These are phyloP conservation scores for Hysterangium stoloniferum DNA, from an alignment of 768 basidiomycete genomes.

Conservation along the genomic window DNA sequence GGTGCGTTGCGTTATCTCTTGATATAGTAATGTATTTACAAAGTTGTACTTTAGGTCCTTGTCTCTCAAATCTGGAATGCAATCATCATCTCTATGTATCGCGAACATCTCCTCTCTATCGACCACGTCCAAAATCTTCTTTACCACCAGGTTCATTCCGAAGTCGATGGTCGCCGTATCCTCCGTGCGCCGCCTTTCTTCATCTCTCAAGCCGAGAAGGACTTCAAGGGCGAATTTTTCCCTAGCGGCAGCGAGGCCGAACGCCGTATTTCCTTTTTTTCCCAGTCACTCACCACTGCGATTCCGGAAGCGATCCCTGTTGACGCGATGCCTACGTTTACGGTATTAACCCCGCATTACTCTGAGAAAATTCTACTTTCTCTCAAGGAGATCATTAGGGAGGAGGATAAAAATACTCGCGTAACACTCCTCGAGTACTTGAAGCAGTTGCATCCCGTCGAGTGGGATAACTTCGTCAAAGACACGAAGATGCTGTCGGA, in stretches of 20 bases:
- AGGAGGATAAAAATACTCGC: constrained; percentile 94
- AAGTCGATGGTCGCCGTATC: constrained; percentile 78
- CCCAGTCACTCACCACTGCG: constrained; percentile 92
- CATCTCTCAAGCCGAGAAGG: constrained; percentile 89
- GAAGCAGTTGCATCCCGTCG: constrained; percentile 95
- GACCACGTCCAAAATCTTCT: constrained; percentile 97
- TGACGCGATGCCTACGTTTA: constrained; percentile 99
- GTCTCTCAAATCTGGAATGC: constrained; percentile 99
- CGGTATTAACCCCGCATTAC: constrained; percentile 96
- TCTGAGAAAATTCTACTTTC: constrained; percentile 98
- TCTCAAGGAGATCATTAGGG: constrained; percentile 95
- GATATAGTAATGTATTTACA: background rate
- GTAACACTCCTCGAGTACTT: constrained; percentile 97
- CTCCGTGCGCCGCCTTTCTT: constrained; percentile 97
- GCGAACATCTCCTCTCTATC: constrained; percentile 96
- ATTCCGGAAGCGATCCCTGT: constrained; percentile 91
- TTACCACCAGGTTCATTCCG: constrained; percentile 91
- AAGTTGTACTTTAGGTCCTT: constrained; percentile 52
- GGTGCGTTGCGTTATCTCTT: constrained; percentile 38
- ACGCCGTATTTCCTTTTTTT: constrained; percentile 97
- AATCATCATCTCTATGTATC: constrained; percentile 99
- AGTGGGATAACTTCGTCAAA: constrained; percentile 99
- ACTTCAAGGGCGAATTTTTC: constrained; percentile 85
- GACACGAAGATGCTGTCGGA: constrained; percentile 99
- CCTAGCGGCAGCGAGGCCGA: constrained; percentile 92